These are phyloP conservation scores for Rhynchosporium agropyri DNA, from an alignment of 2,329 filamentous ascomycete genomes.

Conservation along the genomic window DNA sequence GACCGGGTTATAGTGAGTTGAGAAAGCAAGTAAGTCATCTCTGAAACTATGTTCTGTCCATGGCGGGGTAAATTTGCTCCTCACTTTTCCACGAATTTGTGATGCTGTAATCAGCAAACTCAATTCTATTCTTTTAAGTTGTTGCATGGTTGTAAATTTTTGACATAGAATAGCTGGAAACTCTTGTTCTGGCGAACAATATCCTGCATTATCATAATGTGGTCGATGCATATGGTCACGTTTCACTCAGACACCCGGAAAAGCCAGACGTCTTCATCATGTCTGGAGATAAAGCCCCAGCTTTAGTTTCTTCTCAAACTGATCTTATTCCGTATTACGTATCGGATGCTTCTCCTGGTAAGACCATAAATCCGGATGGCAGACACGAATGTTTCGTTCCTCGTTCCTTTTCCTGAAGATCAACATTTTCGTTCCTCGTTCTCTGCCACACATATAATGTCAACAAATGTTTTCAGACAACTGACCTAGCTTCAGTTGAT, in stretches of 20 bases:
- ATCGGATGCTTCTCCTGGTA: slow-evolving; percentile 44
- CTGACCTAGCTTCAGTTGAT: slow-evolving; percentile 39
- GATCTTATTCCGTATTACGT: slow-evolving; percentile 54
- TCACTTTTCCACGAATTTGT: neutral
- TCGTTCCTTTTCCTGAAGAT: neutral
- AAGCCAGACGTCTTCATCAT: slow-evolving; percentile 52
- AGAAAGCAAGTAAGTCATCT: slow-evolving; percentile 3
- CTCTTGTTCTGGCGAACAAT: slow-evolving; percentile 52
- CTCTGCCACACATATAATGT: neutral
- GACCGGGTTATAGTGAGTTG: neutral
- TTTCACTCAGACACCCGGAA: slow-evolving; percentile 54
- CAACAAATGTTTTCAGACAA: neutral
- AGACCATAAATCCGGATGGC: too few species aligned
- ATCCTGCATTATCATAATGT: slow-evolving; percentile 55
- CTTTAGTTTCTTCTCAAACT: slow-evolving; percentile 46
- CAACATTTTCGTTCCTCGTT: neutral
- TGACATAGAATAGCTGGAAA: slow-evolving; percentile 16
- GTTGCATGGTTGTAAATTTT: too few species aligned
- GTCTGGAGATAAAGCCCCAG: slow-evolving; percentile 51
- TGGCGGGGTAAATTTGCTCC: slow-evolving; percentile 12
- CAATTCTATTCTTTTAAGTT: too few species aligned
- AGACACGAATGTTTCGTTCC: too few species aligned
- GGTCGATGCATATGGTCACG: slow-evolving; percentile 57
- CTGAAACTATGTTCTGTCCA: neutral
- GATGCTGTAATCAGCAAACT: neutral